Evolutionary conservation across 2,329 filamentous ascomycete genomes (phyloP), one percentile per base, ranked within the genome.

Genomic region (Sclerotinia borealis): DNA sequence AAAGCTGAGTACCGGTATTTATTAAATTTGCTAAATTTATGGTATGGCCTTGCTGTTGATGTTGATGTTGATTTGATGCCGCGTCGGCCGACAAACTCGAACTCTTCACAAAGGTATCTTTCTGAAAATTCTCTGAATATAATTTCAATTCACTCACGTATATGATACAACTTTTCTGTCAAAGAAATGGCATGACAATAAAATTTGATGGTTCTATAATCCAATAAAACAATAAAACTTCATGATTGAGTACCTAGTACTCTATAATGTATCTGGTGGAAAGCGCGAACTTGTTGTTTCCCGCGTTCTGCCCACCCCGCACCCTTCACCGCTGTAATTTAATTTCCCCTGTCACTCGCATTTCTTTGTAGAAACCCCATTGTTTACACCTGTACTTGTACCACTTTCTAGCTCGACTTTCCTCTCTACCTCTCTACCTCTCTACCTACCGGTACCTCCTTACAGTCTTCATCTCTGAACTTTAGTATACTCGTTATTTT

Each of bases 231-330:
- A n/a, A n/a, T n/a, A n/a, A n/a, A n/a, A n/a, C n/a, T n/a, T n/a
- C n/a, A n/a, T n/a, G n/a, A n/a, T n/a, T n/a, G n/a, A 37, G 27
- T 22, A 43, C n/a, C 13, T 34, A n/a, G n/a, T n/a, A n/a, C n/a
- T n/a, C n/a, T n/a, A n/a, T 15, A 36, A 43, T 50, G 3, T 19
- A 22, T 47, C 15, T 52, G n/a, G 29, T 45, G 43, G 63, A 64
- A 64, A 64, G 25, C 59, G 51, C 59, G 63, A 61, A 29, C 34
- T 34, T 59, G 37, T 11, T 13, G n/a, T n/a, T 22, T 54, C 47
- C 25, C 29, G 45, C 45, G 37, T 65, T 63, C 60, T 63, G 52
- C 63, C 29, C 63, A 51, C 51, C 59, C 59, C 63, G 52, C 63
- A 45, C 34, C 34, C 49, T 56, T 59, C 63, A 65, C 63, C 63